These are phyloP conservation scores for Lentinula raphanica DNA, from an alignment of 768 basidiomycete species.

Conservation along the genomic window DNA sequence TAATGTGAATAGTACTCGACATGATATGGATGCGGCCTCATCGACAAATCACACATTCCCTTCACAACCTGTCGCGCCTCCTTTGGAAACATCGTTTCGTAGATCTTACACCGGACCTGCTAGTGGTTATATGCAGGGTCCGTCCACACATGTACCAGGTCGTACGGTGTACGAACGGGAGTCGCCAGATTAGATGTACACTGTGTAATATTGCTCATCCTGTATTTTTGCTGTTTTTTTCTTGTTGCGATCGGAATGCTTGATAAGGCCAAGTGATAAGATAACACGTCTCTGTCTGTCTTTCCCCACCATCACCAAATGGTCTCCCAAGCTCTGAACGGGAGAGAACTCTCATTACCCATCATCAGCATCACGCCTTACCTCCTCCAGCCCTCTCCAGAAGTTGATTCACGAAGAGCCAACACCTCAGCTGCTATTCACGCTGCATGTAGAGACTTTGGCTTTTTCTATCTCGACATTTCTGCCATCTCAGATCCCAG, in stretches of 20 bases:
- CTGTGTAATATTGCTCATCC: too few species aligned
- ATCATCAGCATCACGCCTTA: conserved; percentile 72
- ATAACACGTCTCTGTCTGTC: neutral
- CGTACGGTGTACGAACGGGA: conserved; percentile 60
- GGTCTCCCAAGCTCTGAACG: neutral
- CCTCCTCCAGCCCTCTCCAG: conserved; percentile 30
- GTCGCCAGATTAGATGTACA: neutral
- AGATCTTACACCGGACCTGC: conserved; percentile 35
- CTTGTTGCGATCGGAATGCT: too few species aligned
- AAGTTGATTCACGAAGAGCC: conserved; percentile 34
- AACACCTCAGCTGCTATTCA: conserved; percentile 57
- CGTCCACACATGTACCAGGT: conserved; percentile 47
- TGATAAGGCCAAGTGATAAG: neutral
- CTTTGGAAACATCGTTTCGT: conserved; percentile 19
- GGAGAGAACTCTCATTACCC: conserved; percentile 38
- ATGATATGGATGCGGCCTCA: conserved; percentile 12
- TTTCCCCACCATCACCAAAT: neutral
- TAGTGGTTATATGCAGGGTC: conserved; percentile 43
- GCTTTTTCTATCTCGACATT: conserved; percentile 87
- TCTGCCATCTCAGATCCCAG: conserved; percentile 47
- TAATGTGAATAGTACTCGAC: neutral
- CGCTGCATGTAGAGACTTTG: conserved; percentile 67
- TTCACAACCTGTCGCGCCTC: conserved; percentile 7
- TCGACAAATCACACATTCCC: conserved; percentile 11
- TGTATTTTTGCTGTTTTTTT: too few species aligned